Conservation (phyloP, 2,329 filamentous ascomycete species). For the Penicillium sp. region DNA sequence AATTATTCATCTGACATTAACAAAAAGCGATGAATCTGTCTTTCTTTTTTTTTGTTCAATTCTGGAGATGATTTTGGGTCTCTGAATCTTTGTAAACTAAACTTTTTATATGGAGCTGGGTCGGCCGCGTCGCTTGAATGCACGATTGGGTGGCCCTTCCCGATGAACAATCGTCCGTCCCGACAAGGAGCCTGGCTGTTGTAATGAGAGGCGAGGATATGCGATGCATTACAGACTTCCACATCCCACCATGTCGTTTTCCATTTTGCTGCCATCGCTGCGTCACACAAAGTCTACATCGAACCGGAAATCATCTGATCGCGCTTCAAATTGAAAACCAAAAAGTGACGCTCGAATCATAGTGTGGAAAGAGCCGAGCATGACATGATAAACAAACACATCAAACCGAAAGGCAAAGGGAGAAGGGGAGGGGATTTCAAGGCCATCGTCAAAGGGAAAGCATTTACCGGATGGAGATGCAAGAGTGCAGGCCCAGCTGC, state of each 20-base stretch:
- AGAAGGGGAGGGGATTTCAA: constrained; percentile 11
- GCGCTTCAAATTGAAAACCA: constrained; percentile 21
- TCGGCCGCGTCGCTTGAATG: no score
- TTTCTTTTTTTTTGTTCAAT: constrained; percentile 5
- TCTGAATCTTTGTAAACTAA: no score
- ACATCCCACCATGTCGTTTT: no score
- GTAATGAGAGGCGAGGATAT: no score
- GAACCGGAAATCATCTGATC: constrained; percentile 1
- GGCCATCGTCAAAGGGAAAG: constrained; percentile 15
- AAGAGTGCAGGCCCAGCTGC: constrained; percentile 32
- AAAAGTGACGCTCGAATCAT: constrained; percentile 19
- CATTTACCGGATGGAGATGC: constrained; percentile 16
- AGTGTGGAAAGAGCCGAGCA: constrained; percentile 25
- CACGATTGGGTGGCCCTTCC: no score
- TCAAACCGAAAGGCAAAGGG: constrained; percentile 18
- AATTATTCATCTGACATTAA: no score
- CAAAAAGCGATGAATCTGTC: constrained; percentile 3
- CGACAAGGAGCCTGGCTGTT: no score
- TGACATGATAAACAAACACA: constrained; percentile 32
- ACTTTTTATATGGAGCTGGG: no score
- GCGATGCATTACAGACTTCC: no score
- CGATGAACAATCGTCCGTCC: no score
- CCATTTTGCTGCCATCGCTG: background rate
- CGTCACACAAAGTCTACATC: constrained; percentile 1
- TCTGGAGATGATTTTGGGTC: constrained; percentile 7